phyloP scores from a whole-genome alignment of 257 asterid genomes.

The Jaltomata sinuosa region DNA sequence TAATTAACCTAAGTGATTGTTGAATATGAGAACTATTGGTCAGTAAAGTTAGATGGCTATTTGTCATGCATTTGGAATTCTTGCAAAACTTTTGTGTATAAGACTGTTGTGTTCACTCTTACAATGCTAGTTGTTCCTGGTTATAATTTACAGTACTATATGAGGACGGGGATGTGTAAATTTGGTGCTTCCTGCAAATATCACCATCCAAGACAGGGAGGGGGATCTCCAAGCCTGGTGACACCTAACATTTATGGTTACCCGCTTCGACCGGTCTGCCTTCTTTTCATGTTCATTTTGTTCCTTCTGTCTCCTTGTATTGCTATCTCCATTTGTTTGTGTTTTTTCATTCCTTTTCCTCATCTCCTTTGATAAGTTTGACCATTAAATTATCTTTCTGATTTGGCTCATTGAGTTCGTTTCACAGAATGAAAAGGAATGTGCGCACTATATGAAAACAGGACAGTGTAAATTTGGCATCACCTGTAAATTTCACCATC shows the following conservation, averaged over 20 bases:
- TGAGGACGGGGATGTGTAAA: conserved; percentile 66
- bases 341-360: background rate
- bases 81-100: background rate
- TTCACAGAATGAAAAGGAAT: conserved; percentile 69
- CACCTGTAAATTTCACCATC: conserved; percentile 75
- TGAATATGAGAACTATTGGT: background rate
- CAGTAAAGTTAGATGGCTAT: background rate
- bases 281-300: background rate
- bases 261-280: conserved; percentile 15
- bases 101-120: background rate
- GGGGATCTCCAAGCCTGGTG: conserved; percentile 38
- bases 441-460: conserved; percentile 54
- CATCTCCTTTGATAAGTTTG: background rate
- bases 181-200: conserved; percentile 76
- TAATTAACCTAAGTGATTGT: background rate
- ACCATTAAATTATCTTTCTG: background rate
- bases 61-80: background rate
- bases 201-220: conserved; percentile 67
- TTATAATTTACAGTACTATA: conserved; percentile 49
- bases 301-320: background rate
- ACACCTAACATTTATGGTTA: conserved; percentile 13
- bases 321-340: background rate
- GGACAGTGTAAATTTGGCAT: conserved; percentile 68
- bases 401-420: conserved; percentile 13
- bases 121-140: background rate